Evolutionary conservation across 768 basidiomycete species (phyloP).

Genomic region (Russula vinacea): DNA sequence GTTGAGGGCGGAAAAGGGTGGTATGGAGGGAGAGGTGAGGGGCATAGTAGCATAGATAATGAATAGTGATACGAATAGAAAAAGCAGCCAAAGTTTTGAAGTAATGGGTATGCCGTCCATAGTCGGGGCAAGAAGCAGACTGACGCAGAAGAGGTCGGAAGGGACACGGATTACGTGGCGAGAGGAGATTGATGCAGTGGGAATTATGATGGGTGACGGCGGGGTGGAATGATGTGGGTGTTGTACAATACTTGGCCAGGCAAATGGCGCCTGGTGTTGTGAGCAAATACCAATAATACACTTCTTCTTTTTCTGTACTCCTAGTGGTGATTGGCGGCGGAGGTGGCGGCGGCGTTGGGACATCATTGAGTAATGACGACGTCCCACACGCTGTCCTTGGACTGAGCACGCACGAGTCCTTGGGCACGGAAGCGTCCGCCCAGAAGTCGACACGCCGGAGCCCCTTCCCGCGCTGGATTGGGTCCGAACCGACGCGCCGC

Average conservation of each 20-base stretch:
- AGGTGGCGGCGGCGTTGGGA: background rate
- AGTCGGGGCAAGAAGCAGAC: slow-evolving; percentile 13
- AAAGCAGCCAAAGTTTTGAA: background rate
- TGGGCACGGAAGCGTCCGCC: background rate
- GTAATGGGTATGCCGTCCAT: slow-evolving; percentile 17
- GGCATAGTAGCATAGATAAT: slow-evolving; percentile 22
- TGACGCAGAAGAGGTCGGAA: slow-evolving; percentile 6
- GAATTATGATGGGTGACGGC: slow-evolving; percentile 20
- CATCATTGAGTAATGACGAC: slow-evolving; percentile 5
- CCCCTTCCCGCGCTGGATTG: slow-evolving; percentile 9
- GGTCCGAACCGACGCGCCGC: slow-evolving; percentile 5
- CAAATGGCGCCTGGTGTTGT: background rate
- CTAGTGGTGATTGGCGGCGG: background rate
- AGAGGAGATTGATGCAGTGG: slow-evolving; percentile 12
- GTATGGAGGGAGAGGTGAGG: background rate
- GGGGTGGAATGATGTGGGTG: slow-evolving; percentile 17
- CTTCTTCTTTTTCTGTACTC: slow-evolving; percentile 14
- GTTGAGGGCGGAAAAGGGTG: background rate
- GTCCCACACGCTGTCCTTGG: slow-evolving; percentile 19
- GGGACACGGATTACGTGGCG: background rate
- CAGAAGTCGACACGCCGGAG: slow-evolving; percentile 24
- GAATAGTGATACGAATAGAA: slow-evolving; percentile 28
- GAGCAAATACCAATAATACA: slow-evolving; percentile 28
- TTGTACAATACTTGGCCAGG: slow-evolving; percentile 24
- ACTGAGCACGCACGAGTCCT: slow-evolving; percentile 21